Evolutionary conservation across 2,329 filamentous ascomycete species (phyloP), one percentile per base, ranked within the genome.

Genomic region (Emmonsiellopsis sp.): DNA sequence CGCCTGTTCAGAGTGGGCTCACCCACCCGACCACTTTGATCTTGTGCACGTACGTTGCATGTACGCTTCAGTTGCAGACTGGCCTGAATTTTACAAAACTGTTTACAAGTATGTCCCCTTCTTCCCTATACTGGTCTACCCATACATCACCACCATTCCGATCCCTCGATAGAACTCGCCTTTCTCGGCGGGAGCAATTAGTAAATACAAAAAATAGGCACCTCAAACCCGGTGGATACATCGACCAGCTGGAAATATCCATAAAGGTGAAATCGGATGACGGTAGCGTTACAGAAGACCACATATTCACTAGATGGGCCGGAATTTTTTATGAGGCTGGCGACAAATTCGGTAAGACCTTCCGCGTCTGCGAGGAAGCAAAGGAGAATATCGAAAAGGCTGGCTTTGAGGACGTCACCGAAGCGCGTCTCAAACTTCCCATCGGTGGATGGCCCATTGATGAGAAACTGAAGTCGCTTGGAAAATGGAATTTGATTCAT

Each of bases 1-100:
- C 47, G 47, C 50, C 6, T 51, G 53, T 21, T 14, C 72, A 52
- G 70, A 72, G 2, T 83, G 80, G 80, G 62, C 81, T 14, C 73
- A 80, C 21, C 43, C 53, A 55, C 74, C 5, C 61, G 74, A 81
- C 55, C 71, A 77, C 49, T 60, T 57, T 52, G 53, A 58, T 34
- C 54, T 58, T 36, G 55, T 60, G 31, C 54, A 56, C 17, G 14
- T 52, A 33, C 34, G 50, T 5, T 27, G 21, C 5, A 34, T 65
- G n/a, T 62, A 63, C 39, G 61, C 62, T 2, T 53, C 47, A 9
- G 36, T 62, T 51, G 14, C 56, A 27, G 54, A 62, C 48, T 62
- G 60, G 61, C 57, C 57, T 10, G 52, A 42, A 11, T 62, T 64
- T 43, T 63, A 63, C 53, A 47, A 46, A 17, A 57, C 57, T 33